phyloP scores from a whole-genome alignment of 345 rosid species.

The Capsella bursapastoris region DNA sequence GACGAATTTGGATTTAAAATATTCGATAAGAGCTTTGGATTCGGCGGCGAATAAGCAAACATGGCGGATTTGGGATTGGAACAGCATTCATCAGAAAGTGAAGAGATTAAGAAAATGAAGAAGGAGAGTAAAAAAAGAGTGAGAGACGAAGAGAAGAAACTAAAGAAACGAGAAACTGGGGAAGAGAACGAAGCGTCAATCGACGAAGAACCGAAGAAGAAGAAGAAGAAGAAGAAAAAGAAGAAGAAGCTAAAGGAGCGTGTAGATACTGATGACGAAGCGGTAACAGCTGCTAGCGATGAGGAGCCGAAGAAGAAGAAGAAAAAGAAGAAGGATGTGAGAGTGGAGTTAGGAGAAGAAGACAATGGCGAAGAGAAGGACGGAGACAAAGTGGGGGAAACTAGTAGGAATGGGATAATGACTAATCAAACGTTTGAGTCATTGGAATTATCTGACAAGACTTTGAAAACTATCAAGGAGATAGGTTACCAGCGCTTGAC shows the following conservation, averaged over 20 bases:
- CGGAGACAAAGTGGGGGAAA: conserved; percentile 31
- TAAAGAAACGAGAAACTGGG: background rate
- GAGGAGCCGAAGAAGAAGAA: conserved; percentile 39
- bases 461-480: conserved; percentile 70
- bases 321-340: conserved; percentile 39
- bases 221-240: conserved; percentile 47
- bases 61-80: conserved; percentile 37
- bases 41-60: conserved; percentile 8
- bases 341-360: conserved; percentile 23
- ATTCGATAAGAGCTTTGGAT: background rate
- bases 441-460: conserved; percentile 68
- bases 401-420: conserved; percentile 70
- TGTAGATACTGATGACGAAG: background rate
- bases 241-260: conserved; percentile 36
- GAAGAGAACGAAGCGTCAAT: conserved; percentile 1
- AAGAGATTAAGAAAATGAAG: conserved; percentile 13
- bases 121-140: conserved; percentile 30
- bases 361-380: conserved; percentile 21
- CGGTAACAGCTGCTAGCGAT: background rate
- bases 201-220: conserved; percentile 39
- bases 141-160: conserved; percentile 29
- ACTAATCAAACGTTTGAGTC: conserved; percentile 72
- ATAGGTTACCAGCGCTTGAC: conserved; percentile 80
- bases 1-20: background rate
- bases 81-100: conserved; percentile 33